Evolutionary conservation across 2,329 filamentous ascomycete species (phyloP).

Genomic region (Alternaria ethzedia): DNA sequence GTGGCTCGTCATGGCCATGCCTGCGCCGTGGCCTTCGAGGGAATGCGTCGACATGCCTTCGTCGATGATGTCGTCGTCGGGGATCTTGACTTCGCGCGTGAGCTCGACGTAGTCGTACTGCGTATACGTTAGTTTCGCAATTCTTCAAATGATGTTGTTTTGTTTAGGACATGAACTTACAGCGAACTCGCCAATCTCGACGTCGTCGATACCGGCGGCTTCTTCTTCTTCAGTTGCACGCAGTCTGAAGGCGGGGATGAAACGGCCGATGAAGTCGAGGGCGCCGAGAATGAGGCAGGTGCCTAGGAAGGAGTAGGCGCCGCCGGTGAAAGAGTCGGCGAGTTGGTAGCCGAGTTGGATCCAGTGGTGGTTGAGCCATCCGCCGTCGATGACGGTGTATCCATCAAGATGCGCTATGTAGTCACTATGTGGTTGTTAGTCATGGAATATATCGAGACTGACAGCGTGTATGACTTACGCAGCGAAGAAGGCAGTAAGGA

Average conservation of each 20-base stretch:
- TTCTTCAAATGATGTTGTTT: too few relatives aligned
- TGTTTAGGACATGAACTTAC: conserved; percentile 49
- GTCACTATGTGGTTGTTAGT: conserved; percentile 54
- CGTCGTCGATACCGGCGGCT: conserved; percentile 84
- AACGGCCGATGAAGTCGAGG: conserved; percentile 72
- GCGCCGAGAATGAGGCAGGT: conserved; percentile 74
- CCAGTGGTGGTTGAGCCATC: conserved; percentile 86
- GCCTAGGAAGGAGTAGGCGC: conserved; percentile 77
- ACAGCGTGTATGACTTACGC: conserved; percentile 56
- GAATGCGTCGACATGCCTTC: conserved; percentile 46
- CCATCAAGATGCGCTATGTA: conserved; percentile 85
- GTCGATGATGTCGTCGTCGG: conserved; percentile 38
- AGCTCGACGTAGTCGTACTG: conserved; percentile 88
- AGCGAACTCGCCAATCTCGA: conserved; percentile 92
- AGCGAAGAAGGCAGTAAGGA: conserved; percentile 75
- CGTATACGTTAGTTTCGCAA: too few relatives aligned
- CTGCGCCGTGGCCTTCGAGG: conserved; percentile 33
- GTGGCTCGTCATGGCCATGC: conserved; percentile 34
- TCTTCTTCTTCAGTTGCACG: conserved; percentile 79
- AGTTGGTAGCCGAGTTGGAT: conserved; percentile 83
- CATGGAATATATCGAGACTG: too few relatives aligned
- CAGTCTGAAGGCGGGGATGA: conserved; percentile 76
- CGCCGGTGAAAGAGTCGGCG: conserved; percentile 78
- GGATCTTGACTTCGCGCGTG: conserved; percentile 62
- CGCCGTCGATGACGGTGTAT: conserved; percentile 69